phyloP scores from a whole-genome alignment of 441 rosid species.

The Gossypium gossypioides region DNA sequence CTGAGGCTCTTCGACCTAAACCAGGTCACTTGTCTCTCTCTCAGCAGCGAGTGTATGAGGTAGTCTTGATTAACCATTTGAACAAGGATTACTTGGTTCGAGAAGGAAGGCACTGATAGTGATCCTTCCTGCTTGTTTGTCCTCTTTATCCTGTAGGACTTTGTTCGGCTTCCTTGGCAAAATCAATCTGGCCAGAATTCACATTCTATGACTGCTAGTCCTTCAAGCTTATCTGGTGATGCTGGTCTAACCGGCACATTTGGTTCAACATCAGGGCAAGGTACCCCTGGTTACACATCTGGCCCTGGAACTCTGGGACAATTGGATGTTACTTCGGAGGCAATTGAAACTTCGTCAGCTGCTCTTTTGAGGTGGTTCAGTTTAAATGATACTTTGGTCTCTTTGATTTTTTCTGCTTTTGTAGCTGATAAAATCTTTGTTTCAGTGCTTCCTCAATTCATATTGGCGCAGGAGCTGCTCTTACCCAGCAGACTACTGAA shows the following conservation, averaged over 20 bases:
- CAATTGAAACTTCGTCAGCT: slow-evolving; percentile 47
- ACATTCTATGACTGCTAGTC: slow-evolving; percentile 45
- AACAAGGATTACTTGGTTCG: slow-evolving; percentile 6
- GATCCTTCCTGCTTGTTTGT: not conserved
- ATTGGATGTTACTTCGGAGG: slow-evolving; percentile 55
- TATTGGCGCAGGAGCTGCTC: slow-evolving; percentile 44
- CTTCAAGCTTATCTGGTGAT: slow-evolving; percentile 48
- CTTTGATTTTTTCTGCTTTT: not conserved
- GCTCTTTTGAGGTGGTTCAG: slow-evolving; percentile 48
- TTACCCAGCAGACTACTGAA: slow-evolving; percentile 38
- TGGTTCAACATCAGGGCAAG: slow-evolving; percentile 52
- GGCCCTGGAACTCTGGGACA: slow-evolving; percentile 42
- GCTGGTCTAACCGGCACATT: slow-evolving; percentile 38
- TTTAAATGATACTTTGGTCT: not conserved
- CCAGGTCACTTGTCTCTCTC: slow-evolving; percentile 84
- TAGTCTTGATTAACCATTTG: slow-evolving; percentile 20
- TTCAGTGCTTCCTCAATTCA: slow-evolving; percentile 50
- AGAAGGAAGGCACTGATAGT: slow-evolving; percentile 11
- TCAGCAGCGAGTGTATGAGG: slow-evolving; percentile 98
- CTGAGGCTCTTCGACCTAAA: slow-evolving; percentile 90
- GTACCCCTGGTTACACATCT: slow-evolving; percentile 39
- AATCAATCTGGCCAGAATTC: slow-evolving; percentile 71
- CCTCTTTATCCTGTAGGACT: slow-evolving; percentile 47
- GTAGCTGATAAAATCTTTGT: slow-evolving; percentile 15
- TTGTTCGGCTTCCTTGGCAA: slow-evolving; percentile 95